Conservation (phyloP, 305 asterid genomes). For the Caryopteris hybrid region DNA sequence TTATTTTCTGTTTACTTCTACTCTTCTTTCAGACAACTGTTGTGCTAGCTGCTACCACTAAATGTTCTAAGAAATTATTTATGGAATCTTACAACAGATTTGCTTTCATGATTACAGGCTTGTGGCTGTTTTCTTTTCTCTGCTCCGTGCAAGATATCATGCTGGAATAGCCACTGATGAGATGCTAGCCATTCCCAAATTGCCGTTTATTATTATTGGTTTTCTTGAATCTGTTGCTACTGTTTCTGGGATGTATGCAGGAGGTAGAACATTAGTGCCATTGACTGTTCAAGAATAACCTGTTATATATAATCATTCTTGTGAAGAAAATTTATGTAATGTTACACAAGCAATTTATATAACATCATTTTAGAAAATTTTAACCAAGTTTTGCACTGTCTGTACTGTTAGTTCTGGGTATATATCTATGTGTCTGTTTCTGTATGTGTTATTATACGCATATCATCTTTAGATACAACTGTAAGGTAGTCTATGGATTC, state of each 20-base stretch:
- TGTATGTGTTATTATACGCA: not conserved
- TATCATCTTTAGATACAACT: not conserved
- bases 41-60: too few species aligned
- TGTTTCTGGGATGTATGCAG: slow-evolving; percentile 64
- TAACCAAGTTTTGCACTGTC: too few species aligned
- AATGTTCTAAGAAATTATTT: too few species aligned
- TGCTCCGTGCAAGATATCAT: slow-evolving; percentile 45
- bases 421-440: not conserved
- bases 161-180: slow-evolving; percentile 61
- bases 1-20: too few species aligned
- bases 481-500: not conserved
- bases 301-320: not conserved
- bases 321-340: too few species aligned
- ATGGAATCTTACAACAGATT: too few species aligned
- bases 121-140: slow-evolving; percentile 41
- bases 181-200: slow-evolving; percentile 62
- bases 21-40: too few species aligned
- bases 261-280: slow-evolving; percentile 37
- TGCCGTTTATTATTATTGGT: slow-evolving; percentile 56
- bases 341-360: too few species aligned
- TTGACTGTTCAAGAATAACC: not conserved
- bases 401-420: too few species aligned
- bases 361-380: not conserved
- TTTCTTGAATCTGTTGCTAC: slow-evolving; percentile 60
- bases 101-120: too few species aligned